These are phyloP conservation scores for Trichophyton mentagrophytes DNA, from an alignment of 2,329 filamentous ascomycete genomes.

Conservation along the genomic window DNA sequence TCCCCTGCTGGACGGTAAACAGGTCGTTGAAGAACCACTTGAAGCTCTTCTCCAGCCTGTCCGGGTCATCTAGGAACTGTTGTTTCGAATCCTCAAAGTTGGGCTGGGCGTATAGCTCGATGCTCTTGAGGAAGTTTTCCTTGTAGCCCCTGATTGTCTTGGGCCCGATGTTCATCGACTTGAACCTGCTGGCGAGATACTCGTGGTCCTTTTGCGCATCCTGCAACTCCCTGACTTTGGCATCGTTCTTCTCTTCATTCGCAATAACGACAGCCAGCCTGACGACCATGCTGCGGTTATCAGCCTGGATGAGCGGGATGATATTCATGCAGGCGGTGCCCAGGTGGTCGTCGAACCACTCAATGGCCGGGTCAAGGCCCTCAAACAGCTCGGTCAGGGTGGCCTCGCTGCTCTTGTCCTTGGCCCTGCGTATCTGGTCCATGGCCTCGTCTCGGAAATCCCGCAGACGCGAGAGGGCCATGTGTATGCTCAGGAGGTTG, in stretches of 20 bases:
- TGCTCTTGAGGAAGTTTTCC: slow-evolving; percentile 78
- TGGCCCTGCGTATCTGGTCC: slow-evolving; percentile 76
- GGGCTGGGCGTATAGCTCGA: slow-evolving; percentile 57
- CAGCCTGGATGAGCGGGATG: slow-evolving; percentile 71
- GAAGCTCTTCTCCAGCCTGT: slow-evolving; percentile 70
- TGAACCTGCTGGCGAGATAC: slow-evolving; percentile 83
- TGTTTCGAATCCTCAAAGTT: slow-evolving; percentile 61
- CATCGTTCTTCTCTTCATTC: slow-evolving; percentile 92
- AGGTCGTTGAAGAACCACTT: slow-evolving; percentile 98
- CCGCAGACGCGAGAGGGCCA: slow-evolving; percentile 77
- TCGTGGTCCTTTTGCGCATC: slow-evolving; percentile 93
- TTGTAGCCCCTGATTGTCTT: slow-evolving; percentile 93
- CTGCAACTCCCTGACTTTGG: slow-evolving; percentile 77
- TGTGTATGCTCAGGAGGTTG: slow-evolving; percentile 79
- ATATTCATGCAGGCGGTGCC: slow-evolving; percentile 79
- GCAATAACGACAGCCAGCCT: slow-evolving; percentile 84
- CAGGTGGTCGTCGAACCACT: slow-evolving; percentile 92
- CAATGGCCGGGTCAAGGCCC: slow-evolving; percentile 71
- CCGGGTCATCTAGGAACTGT: slow-evolving; percentile 70
- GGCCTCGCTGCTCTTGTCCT: slow-evolving; percentile 59
- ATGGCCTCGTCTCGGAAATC: slow-evolving; percentile 95
- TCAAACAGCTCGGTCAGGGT: slow-evolving; percentile 86
- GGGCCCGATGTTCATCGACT: slow-evolving; percentile 86
- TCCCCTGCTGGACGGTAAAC: slow-evolving; percentile 84
- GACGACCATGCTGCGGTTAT: slow-evolving; percentile 81